Evolutionary conservation across 345 rosid species (phyloP).

Genomic region (Dimocarpus longan): DNA sequence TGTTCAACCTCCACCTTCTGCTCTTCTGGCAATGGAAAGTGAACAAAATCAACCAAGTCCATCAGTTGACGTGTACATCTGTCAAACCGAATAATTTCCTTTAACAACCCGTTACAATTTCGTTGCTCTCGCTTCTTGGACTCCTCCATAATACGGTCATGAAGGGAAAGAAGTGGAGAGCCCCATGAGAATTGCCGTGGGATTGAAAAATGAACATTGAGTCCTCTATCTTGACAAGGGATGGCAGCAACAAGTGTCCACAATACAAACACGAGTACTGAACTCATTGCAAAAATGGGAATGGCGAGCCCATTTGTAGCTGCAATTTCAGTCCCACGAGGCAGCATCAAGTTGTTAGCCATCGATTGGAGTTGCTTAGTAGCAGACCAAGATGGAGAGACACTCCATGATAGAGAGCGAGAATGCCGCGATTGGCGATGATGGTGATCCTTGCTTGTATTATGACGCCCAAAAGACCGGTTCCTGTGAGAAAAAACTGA

Average conservation of each 20-base stretch:
- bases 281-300: constrained; percentile 37
- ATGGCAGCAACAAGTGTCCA: constrained; percentile 51
- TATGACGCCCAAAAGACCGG: constrained; percentile 37
- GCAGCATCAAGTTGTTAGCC: constrained; percentile 32
- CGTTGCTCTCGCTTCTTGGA: constrained; percentile 37
- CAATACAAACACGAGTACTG: constrained; percentile 34
- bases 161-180: constrained; percentile 21
- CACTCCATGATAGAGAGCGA: constrained; percentile 51
- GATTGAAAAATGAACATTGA: constrained; percentile 33
- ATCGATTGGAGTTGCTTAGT: constrained; percentile 43
- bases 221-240: constrained; percentile 49
- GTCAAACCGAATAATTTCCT: constrained; percentile 40
- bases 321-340: constrained; percentile 34
- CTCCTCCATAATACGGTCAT: constrained; percentile 42
- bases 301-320: constrained; percentile 41
- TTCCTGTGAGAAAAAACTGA: constrained; percentile 36
- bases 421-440: constrained; percentile 29
- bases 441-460: constrained; percentile 18
- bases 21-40: constrained; percentile 35
- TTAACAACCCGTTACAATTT: constrained; percentile 34
- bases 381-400: constrained; percentile 50
- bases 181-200: constrained; percentile 37
- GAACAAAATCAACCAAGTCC: constrained; percentile 37
- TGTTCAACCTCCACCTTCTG: constrained; percentile 30
- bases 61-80: constrained; percentile 28